Evolutionary conservation across 2,329 filamentous ascomycete genomes (phyloP).

Genomic region (Penicillium fuscoglaucum): DNA sequence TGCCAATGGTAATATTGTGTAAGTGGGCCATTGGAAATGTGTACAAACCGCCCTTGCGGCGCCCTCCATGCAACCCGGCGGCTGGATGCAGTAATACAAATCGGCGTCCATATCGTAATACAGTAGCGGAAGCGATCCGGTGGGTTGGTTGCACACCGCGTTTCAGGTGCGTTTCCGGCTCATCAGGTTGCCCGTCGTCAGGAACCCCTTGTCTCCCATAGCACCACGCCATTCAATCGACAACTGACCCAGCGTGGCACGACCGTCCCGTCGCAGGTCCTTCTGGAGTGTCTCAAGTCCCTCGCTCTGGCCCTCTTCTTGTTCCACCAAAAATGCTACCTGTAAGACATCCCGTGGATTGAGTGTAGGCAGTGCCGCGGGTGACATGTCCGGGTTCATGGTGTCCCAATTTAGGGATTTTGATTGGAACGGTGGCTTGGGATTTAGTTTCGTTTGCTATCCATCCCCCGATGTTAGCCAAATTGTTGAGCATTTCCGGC

Average conservation of each 20-base stretch:
- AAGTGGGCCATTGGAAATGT: neutral
- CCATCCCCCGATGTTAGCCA: conserved; percentile 12
- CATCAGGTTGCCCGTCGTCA: conserved; percentile 79
- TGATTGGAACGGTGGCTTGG: conserved; percentile 55
- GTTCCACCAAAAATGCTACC: conserved; percentile 63
- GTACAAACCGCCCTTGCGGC: conserved; percentile 6
- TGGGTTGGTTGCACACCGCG: conserved; percentile 12
- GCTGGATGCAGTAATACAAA: conserved; percentile 16
- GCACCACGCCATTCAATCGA: conserved; percentile 84
- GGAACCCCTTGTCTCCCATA: conserved; percentile 84
- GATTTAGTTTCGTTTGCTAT: conserved; percentile 50
- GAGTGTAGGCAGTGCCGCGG: conserved; percentile 48
- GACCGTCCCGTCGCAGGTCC: conserved; percentile 51
- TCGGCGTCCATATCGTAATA: conserved; percentile 11
- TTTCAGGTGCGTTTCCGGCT: conserved; percentile 44
- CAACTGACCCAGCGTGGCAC: conserved; percentile 73
- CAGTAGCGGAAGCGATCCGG: conserved; percentile 7
- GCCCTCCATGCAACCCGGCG: conserved; percentile 18
- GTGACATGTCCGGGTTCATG: conserved; percentile 32
- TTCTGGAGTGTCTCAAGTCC: conserved; percentile 53
- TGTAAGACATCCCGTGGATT: conserved; percentile 65
- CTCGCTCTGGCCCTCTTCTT: conserved; percentile 50
- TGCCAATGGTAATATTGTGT: conserved; percentile 4
- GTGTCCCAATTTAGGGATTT: conserved; percentile 58
- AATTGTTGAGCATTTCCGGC: neutral